A percentile compares a stretch with the other conserved stretches of the same genome.
Evolutionary conservation across 371 early-diverging fungal genomes (phyloP).

Genomic region (Mortierella sp.): DNA sequence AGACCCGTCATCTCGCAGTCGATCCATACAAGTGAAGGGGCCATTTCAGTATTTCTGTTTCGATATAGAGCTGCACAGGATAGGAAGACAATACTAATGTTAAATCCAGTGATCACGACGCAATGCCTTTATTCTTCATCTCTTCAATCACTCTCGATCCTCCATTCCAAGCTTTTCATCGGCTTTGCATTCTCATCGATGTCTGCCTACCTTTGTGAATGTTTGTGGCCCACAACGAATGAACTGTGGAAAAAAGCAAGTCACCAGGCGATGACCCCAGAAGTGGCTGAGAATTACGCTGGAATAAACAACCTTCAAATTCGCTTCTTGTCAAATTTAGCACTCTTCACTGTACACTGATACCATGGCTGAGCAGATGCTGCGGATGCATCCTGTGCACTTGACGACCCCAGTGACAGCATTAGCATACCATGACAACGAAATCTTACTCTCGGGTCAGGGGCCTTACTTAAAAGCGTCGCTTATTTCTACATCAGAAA

Average conservation of each 20-base stretch:
- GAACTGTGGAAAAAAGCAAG: too few relatives aligned
- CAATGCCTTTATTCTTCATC: neutral
- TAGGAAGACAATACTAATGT: too few relatives aligned
- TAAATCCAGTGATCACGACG: neutral
- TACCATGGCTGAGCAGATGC: conserved; percentile 15
- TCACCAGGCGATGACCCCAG: neutral
- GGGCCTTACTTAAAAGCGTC: conserved; percentile 72
- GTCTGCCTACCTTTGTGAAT: neutral
- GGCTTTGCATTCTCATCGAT: neutral
- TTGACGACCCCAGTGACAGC: conserved; percentile 64
- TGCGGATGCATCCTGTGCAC: conserved; percentile 42
- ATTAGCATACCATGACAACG: conserved; percentile 64
- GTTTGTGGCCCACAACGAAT: neutral
- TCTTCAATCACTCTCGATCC: too few relatives aligned
- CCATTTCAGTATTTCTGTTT: conserved; percentile 7
- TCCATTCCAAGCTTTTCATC: neutral
- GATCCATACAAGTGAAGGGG: conserved; percentile 87
- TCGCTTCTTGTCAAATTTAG: neutral
- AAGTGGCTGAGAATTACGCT: conserved; percentile 3
- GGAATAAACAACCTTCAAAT: neutral
- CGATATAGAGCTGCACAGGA: too few relatives aligned
- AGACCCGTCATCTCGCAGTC: conserved; percentile 92
- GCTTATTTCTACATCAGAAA: conserved; percentile 61
- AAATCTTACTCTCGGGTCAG: conserved; percentile 69
- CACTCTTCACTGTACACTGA: neutral